Conservation (phyloP, 192 early-diverging fungal genomes). For the Cladochytrium replicatum region DNA sequence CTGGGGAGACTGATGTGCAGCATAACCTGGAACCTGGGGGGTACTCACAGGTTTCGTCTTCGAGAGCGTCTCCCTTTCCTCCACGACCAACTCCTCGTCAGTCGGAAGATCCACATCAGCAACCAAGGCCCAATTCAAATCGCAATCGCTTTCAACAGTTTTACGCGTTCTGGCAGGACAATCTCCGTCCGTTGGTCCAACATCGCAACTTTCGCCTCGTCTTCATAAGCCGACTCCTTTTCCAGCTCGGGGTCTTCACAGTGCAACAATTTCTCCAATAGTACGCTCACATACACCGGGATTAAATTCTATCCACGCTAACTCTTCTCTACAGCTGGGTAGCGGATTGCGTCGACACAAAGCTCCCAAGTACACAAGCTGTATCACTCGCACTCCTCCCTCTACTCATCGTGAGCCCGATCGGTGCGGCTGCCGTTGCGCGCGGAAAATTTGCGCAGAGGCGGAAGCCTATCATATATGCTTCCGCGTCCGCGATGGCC, state of each 20-base stretch:
- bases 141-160: too few relatives aligned
- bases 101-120: too few relatives aligned
- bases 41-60: constrained; percentile 4
- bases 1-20: constrained; percentile 2
- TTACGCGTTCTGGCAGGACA: constrained; percentile 13
- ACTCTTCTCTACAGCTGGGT: constrained; percentile 21
- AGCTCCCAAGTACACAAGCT: constrained; percentile 18
- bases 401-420: constrained; percentile 22
- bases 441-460: not conserved
- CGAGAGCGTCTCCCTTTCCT: too few relatives aligned
- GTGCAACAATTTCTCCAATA: constrained; percentile 40
- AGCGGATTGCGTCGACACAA: constrained; percentile 23
- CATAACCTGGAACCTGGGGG: constrained; percentile 4
- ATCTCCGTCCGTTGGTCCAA: constrained; percentile 22
- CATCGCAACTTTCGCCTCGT: constrained; percentile 32
- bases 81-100: too few relatives aligned
- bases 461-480: constrained; percentile 18
- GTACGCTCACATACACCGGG: constrained; percentile 10
- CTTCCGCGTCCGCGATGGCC: constrained; percentile 10
- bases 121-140: not conserved
- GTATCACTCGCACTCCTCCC: constrained; percentile 36
- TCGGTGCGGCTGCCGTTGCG: constrained; percentile 23
- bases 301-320: not conserved
- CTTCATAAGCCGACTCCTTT: constrained; percentile 30
- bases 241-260: constrained; percentile 38